Evolutionary conservation across 2,329 filamentous ascomycete genomes (phyloP).

Genomic region (Calonectria crousiana): DNA sequence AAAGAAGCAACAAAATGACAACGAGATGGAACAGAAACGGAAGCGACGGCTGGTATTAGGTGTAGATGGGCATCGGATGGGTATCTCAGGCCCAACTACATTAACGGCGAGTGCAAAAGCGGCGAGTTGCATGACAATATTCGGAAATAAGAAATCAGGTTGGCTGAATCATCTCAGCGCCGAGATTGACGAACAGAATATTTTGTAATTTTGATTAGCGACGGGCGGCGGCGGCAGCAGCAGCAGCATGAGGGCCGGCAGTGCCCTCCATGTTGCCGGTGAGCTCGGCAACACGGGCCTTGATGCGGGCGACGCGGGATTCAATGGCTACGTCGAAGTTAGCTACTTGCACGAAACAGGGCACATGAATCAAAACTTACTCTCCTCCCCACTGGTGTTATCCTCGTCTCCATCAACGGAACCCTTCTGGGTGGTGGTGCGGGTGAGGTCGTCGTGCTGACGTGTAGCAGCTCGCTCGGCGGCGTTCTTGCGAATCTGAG

Average conservation of each 20-base stretch:
- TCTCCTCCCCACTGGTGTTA: constrained; percentile 90
- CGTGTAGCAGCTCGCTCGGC: constrained; percentile 80
- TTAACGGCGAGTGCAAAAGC: constrained; percentile 30
- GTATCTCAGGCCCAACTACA: constrained; percentile 24
- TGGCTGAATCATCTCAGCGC: constrained; percentile 16
- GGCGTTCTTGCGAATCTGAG: constrained; percentile 94
- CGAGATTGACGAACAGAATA: constrained; percentile 8
- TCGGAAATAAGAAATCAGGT: constrained; percentile 23
- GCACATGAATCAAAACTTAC: constrained; percentile 65
- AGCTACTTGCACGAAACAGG: constrained; percentile 29
- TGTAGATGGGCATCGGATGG: constrained; percentile 31
- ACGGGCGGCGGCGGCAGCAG: constrained; percentile 31
- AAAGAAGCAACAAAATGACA: constrained; percentile 31
- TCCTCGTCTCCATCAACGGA: constrained; percentile 79
- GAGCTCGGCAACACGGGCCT: constrained; percentile 93
- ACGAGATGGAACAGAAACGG: constrained; percentile 38
- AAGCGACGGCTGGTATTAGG: constrained; percentile 44
- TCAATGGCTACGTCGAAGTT: constrained; percentile 79
- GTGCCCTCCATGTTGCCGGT: constrained; percentile 83
- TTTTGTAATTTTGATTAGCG: constrained; percentile 29
- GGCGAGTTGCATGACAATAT: constrained; percentile 32
- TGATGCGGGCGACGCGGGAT: constrained; percentile 95
- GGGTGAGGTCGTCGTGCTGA: constrained; percentile 74
- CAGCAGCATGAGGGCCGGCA: constrained; percentile 48
- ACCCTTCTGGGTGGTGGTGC: constrained; percentile 66